phyloP scores from a whole-genome alignment of 768 basidiomycete species.

The Pulveroboletus sp. region DNA sequence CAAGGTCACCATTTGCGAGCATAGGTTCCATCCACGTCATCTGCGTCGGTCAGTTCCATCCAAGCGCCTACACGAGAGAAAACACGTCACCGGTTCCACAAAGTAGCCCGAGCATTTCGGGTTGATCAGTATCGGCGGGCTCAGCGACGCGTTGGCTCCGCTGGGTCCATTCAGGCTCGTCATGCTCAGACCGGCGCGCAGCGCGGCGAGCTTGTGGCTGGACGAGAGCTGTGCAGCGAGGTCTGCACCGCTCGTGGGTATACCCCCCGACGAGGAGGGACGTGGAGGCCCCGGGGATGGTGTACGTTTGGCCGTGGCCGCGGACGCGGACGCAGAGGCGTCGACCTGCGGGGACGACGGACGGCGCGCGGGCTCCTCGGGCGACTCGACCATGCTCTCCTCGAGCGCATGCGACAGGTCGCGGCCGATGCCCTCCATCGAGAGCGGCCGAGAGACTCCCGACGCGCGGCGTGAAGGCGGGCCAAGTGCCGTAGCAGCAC shows the following conservation, averaged over 20 bases:
- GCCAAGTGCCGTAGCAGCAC: neutral
- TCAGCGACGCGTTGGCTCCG: constrained; percentile 23
- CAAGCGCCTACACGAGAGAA: neutral
- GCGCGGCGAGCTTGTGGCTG: constrained; percentile 47
- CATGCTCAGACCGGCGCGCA: constrained; percentile 36
- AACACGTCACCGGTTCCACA: constrained; percentile 74
- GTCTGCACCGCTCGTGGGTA: constrained; percentile 26
- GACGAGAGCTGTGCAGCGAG: constrained; percentile 45
- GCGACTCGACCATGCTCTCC: constrained; percentile 10
- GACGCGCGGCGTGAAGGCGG: constrained; percentile 10
- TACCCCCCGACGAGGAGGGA: neutral
- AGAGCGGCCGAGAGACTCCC: constrained; percentile 16
- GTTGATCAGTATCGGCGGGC: constrained; percentile 70
- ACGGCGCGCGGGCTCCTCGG: neutral
- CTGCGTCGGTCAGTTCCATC: constrained; percentile 35
- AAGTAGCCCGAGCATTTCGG: constrained; percentile 95
- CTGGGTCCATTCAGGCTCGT: constrained; percentile 21
- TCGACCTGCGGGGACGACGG: neutral
- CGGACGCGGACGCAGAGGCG: neutral
- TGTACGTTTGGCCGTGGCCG: neutral
- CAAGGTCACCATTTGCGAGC: constrained; percentile 68
- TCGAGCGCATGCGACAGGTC: constrained; percentile 32
- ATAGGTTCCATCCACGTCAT: constrained; percentile 96
- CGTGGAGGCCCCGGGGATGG: constrained; percentile 4
- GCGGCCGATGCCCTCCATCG: constrained; percentile 32